These are phyloP conservation scores for Musa beccarii DNA, from an alignment of 176 grass and related monocot species.

Conservation along the genomic window DNA sequence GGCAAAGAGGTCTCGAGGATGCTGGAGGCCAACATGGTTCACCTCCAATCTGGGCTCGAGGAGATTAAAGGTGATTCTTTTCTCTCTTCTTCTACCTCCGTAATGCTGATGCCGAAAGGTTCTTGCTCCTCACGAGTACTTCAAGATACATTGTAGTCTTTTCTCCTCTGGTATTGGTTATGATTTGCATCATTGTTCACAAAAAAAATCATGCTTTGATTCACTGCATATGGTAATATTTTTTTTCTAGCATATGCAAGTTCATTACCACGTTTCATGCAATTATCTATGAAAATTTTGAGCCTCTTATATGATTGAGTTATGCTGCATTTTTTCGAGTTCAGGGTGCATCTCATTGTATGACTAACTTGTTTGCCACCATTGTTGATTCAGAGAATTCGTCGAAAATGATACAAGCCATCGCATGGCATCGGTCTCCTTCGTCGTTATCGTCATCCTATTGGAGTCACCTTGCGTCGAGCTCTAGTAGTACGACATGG, in stretches of 20 bases:
- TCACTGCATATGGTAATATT: too few relatives aligned
- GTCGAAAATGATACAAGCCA: conserved; percentile 76
- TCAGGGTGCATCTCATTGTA: conserved; percentile 16
- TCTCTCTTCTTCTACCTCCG: conserved; percentile 3
- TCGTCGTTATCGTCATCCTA: conserved; percentile 61
- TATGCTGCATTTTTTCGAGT: conserved; percentile 35
- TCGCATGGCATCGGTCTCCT: conserved; percentile 75
- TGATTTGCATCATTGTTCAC: too few relatives aligned
- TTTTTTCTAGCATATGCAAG: too few relatives aligned
- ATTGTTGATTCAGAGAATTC: conserved; percentile 59
- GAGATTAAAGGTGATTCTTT: conserved; percentile 83
- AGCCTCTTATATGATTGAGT: conserved; percentile 14
- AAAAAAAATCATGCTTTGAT: too few relatives aligned
- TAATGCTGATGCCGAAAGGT: neutral
- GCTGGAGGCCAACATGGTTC: conserved; percentile 51
- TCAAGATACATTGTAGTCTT: conserved; percentile 33
- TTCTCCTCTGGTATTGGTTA: neutral
- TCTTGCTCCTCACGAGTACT: neutral
- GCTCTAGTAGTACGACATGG: conserved; percentile 58
- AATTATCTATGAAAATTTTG: neutral
- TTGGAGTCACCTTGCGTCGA: conserved; percentile 46
- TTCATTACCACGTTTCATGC: too few relatives aligned
- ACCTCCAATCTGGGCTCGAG: conserved; percentile 26
- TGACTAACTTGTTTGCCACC: conserved; percentile 21
- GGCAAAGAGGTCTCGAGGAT: conserved; percentile 74